A percentile compares a stretch with the other conserved stretches of the same genome.
phyloP scores from a whole-genome alignment of 805 yeast genomes.

The Saturnispora besseyi region DNA sequence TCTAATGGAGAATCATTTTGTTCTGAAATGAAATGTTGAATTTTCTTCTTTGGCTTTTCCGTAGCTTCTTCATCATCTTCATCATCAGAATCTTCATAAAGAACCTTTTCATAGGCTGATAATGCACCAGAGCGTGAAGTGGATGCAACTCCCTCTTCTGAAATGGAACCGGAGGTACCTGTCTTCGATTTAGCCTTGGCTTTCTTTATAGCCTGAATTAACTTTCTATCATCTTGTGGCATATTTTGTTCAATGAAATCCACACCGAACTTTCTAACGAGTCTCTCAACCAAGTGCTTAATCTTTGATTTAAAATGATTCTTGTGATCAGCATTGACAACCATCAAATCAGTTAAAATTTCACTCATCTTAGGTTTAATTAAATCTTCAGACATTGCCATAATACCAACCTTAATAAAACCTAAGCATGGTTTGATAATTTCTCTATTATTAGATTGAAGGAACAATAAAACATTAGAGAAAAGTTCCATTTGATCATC shows the following conservation, averaged over 20 bases:
- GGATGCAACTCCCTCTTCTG: constrained; percentile 28
- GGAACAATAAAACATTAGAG: constrained; percentile 79
- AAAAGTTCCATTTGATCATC: constrained; percentile 65
- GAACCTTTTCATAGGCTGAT: constrained; percentile 88
- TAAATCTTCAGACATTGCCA: constrained; percentile 71
- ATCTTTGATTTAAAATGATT: constrained; percentile 91
- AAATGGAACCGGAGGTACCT: not conserved
- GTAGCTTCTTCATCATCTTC: constrained; percentile 38
- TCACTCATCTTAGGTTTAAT: constrained; percentile 58
- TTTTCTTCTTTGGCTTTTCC: constrained; percentile 16
- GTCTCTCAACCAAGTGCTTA: constrained; percentile 85
- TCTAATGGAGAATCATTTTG: constrained; percentile 71
- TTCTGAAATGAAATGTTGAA: constrained; percentile 67
- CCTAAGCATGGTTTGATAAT: constrained; percentile 93
- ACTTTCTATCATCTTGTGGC: constrained; percentile 84
- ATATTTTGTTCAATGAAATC: constrained; percentile 74
- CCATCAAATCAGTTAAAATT: constrained; percentile 63
- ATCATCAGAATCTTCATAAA: constrained; percentile 67
- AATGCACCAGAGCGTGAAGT: constrained; percentile 31
- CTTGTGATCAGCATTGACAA: constrained; percentile 93
- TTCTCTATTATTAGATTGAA: constrained; percentile 86
- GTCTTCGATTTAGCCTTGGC: constrained; percentile 50
- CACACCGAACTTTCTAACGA: constrained; percentile 83
- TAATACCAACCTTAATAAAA: constrained; percentile 80
- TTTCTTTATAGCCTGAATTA: constrained; percentile 79